Evolutionary conservation across 2,329 filamentous ascomycete species (phyloP).

Genomic region (Hymenoscyphus repandus): DNA sequence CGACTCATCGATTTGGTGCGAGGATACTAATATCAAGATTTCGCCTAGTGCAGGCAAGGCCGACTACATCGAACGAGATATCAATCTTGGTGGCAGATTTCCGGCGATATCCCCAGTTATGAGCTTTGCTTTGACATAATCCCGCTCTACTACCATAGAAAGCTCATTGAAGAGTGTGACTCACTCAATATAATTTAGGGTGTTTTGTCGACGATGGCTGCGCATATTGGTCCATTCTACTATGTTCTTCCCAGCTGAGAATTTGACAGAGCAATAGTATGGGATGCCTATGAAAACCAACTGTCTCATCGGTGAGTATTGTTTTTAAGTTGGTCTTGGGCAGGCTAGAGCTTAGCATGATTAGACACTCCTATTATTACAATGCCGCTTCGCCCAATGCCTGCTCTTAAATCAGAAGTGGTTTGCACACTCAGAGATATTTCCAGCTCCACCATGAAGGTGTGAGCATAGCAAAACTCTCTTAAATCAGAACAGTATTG

Average conservation of each 20-base stretch:
- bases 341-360: not conserved
- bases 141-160: not conserved
- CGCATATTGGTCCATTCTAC: not conserved
- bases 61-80: no score
- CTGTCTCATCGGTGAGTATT: not conserved
- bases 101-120: not conserved
- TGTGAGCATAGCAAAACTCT: no score
- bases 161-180: not conserved
- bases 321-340: constrained; percentile 1
- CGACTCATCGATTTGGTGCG: not conserved
- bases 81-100: not conserved
- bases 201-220: not conserved
- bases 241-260: not conserved
- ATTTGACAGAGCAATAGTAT: not conserved
- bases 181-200: not conserved
- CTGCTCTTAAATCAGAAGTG: no score
- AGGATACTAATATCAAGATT: not conserved
- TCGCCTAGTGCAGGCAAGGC: not conserved
- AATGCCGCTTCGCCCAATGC: no score
- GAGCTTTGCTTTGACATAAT: not conserved
- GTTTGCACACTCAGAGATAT: no score
- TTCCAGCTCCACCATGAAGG: no score
- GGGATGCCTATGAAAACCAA: not conserved
- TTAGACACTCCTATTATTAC: no score
- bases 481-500: no score